phyloP scores from a whole-genome alignment of 2,329 filamentous ascomycete species.

The Cladosporium oxysporum region DNA sequence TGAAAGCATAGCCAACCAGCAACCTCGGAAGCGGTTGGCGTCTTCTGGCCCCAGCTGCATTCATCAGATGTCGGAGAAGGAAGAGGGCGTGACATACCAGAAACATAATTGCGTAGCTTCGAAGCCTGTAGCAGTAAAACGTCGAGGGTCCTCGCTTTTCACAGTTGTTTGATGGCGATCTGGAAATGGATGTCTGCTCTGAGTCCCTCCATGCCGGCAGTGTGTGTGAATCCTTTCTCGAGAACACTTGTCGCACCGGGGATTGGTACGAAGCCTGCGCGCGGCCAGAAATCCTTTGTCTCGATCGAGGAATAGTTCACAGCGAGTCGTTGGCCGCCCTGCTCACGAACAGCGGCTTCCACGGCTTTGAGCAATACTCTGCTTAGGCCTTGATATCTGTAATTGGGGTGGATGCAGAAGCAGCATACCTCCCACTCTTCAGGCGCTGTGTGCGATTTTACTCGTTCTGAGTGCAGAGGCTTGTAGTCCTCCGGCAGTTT shows the following conservation, averaged over 20 bases:
- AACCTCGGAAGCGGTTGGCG: conserved; percentile 25
- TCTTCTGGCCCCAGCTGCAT: conserved; percentile 38
- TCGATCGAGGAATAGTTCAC: conserved; percentile 28
- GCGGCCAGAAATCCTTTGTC: conserved; percentile 30
- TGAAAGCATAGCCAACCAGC: conserved; percentile 36
- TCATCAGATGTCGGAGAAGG: conserved; percentile 26
- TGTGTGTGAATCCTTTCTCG: conserved; percentile 29
- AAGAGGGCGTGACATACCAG: neutral
- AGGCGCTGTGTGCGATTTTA: neutral
- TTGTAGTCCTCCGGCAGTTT: neutral
- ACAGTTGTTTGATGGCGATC: conserved; percentile 23
- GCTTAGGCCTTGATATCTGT: conserved; percentile 25
- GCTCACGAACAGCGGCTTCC: conserved; percentile 17
- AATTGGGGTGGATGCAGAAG: conserved; percentile 28
- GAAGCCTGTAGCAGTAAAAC: neutral
- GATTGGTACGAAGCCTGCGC: conserved; percentile 25
- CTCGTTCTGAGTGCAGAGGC: neutral
- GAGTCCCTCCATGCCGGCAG: conserved; percentile 26
- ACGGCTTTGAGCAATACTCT: conserved; percentile 22
- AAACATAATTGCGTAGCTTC: neutral
- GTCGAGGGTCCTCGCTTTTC: neutral
- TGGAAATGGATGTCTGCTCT: conserved; percentile 28
- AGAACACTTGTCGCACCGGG: conserved; percentile 27
- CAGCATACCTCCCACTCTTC: conserved; percentile 31
- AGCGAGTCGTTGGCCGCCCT: conserved; percentile 26